Evolutionary conservation across 1,284 basidiomycete species (phyloP).

Genomic region (Apiotrichum gamsii): DNA sequence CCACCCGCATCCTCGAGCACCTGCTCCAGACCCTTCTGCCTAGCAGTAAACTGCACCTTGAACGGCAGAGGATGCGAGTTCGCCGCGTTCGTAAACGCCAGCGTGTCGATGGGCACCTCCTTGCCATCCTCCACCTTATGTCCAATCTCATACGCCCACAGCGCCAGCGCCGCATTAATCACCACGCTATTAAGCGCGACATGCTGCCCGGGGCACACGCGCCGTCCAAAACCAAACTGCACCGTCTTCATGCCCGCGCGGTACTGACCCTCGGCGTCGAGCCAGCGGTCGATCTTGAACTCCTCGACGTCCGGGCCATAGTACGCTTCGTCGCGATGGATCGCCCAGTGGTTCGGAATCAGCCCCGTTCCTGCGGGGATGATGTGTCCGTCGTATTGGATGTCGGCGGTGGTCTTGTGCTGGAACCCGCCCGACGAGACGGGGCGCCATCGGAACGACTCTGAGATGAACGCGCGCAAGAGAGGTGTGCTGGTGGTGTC

Average conservation of each 20-base stretch:
- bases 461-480: conserved; percentile 7
- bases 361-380: conserved; percentile 4
- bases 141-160: conserved; percentile 40
- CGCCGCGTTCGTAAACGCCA: conserved; percentile 10
- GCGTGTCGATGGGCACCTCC: conserved; percentile 14
- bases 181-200: conserved; percentile 40
- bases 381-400: conserved; percentile 5
- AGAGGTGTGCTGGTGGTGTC: neutral
- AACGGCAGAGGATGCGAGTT: conserved; percentile 12
- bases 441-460: conserved; percentile 9
- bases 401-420: conserved; percentile 1
- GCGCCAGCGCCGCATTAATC: conserved; percentile 35
- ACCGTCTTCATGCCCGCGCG: conserved; percentile 16
- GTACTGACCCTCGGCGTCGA: conserved; percentile 10
- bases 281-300: conserved; percentile 22
- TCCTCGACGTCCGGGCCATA: conserved; percentile 20
- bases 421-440: conserved; percentile 9
- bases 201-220: conserved; percentile 39
- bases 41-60: conserved; percentile 3
- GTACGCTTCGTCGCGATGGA: conserved; percentile 18
- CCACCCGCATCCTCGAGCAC: too few species aligned
- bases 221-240: conserved; percentile 24
- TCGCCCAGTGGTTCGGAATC: conserved; percentile 12
- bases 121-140: neutral
- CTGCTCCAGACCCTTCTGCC: too few species aligned